Evolutionary conservation across 2,329 filamentous ascomycete species (phyloP), one percentile per base, ranked within the genome.

Genomic region (Calonectria honghensis): DNA sequence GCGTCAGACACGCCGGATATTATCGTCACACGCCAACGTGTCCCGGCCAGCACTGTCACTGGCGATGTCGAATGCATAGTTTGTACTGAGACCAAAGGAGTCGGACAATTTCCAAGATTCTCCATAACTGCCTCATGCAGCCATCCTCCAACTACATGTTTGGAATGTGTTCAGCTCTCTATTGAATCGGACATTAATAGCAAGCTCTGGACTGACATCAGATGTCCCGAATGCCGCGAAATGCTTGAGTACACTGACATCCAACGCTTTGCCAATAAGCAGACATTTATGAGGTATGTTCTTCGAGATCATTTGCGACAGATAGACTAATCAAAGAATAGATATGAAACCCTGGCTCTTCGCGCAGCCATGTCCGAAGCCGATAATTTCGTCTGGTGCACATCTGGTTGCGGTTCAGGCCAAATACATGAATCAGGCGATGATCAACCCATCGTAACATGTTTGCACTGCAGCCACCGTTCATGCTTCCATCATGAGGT

Each of bases 311-410:
- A 39, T 16, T 39, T 45, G 10, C 20, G 6, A 13, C 32, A 6
- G n/a, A 16, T 7, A 4, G 4, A 18, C 71, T 81, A 20, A 81
- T 51, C 41, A 9, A 24, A 3, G 9, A 10, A 3, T 64, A 86
- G 85, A 48, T 87, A 90, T 74, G 86, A 90, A 66, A 82, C 79
- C 1, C 81, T 90, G 41, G 81, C 86, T 7, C 82, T 87, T 4
- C 84, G 87, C 24, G 85, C 85, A 14, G 86, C 85, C 14, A 82
- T 91, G 68, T 84, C 86, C 24, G 79, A 83, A 27, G 82, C 87
- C 1, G 82, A 85, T 0, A 86, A 87, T 39, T 92, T 91, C 76
- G 81, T 87, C 18, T 91, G 89, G 88, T 93, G 91, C 76, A 85
- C 90, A 1, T 82, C 88, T 0, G 84, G 83, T 3, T 93, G 91